Conservation (phyloP, 2,329 filamentous ascomycete species). For the Monosporascus sp. region DNA sequence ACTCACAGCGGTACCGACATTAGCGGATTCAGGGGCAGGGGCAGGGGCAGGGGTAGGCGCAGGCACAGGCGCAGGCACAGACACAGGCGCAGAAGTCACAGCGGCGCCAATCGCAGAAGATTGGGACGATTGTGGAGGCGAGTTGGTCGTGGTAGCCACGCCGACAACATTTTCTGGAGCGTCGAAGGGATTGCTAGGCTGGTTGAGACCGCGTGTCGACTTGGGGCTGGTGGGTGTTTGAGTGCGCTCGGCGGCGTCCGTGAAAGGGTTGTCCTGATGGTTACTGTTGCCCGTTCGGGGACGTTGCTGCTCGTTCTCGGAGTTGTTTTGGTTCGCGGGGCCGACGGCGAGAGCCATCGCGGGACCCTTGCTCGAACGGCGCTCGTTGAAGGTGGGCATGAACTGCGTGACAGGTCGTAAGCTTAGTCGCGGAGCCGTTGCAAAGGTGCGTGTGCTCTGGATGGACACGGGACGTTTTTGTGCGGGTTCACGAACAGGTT, state of each 20-base stretch:
- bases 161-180: conserved; percentile 32
- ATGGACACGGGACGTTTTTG: conserved; percentile 12
- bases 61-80: too few relatives aligned
- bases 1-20: conserved; percentile 8
- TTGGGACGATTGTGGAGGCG: conserved; percentile 22
- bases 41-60: conserved; percentile 26
- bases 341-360: conserved; percentile 31
- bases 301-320: conserved; percentile 12
- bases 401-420: conserved; percentile 82
- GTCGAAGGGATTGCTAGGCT: conserved; percentile 29
- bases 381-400: conserved; percentile 59
- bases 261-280: conserved; percentile 67
- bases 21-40: conserved; percentile 22
- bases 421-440: conserved; percentile 72
- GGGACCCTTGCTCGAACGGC: conserved; percentile 45
- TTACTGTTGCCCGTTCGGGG: conserved; percentile 35
- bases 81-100: conserved; percentile 31
- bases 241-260: conserved; percentile 47
- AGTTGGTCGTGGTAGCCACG: conserved; percentile 29
- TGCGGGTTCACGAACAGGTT: conserved; percentile 14
- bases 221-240: conserved; percentile 37
- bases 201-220: conserved; percentile 17
- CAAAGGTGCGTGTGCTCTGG: conserved; percentile 38
- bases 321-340: conserved; percentile 18
- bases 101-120: conserved; percentile 31